phyloP scores from a whole-genome alignment of 2,329 filamentous ascomycete species.

The Fusarium fujikuroi region DNA sequence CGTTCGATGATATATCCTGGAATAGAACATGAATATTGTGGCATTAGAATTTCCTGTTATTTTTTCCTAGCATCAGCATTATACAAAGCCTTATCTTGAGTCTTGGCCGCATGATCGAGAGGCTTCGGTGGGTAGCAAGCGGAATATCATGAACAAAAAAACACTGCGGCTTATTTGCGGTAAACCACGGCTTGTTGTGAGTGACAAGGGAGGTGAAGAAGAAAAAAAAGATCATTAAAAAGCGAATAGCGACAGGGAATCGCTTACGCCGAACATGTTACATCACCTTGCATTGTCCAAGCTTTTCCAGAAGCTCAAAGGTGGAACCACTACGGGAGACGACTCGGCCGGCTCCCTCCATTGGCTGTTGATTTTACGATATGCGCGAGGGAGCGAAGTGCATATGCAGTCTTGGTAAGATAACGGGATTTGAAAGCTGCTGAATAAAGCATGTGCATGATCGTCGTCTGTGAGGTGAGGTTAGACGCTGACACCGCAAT shows the following conservation, averaged over 20 bases:
- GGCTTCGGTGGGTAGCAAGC: constrained; percentile 10
- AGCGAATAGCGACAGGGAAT: constrained; percentile 1
- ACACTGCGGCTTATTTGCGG: constrained; percentile 30
- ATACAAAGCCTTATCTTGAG: constrained; percentile 10
- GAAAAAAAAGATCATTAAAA: not conserved
- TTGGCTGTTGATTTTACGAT: constrained; percentile 6
- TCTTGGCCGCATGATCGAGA: constrained; percentile 18
- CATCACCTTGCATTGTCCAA: constrained; percentile 41
- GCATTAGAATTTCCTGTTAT: not conserved
- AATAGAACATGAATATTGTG: constrained; percentile 2
- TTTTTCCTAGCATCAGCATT: not conserved
- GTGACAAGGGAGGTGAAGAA: not conserved
- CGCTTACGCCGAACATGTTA: constrained; percentile 36
- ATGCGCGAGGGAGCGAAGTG: not conserved
- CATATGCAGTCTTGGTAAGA: constrained; percentile 2
- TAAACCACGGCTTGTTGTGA: constrained; percentile 19
- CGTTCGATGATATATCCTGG: constrained; percentile 56
- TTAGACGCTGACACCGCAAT: not conserved
- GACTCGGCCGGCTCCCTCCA: constrained; percentile 31
- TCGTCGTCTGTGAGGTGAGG: not conserved
- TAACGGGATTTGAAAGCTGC: constrained; percentile 1
- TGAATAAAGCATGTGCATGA: not conserved
- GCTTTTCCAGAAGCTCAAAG: constrained; percentile 17
- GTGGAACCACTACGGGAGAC: constrained; percentile 20
- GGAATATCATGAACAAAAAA: not conserved